A percentile compares a stretch with the other conserved stretches of the same genome.
phyloP scores from a whole-genome alignment of 2,329 filamentous ascomycete species.

The Cryphonectria japonica region DNA sequence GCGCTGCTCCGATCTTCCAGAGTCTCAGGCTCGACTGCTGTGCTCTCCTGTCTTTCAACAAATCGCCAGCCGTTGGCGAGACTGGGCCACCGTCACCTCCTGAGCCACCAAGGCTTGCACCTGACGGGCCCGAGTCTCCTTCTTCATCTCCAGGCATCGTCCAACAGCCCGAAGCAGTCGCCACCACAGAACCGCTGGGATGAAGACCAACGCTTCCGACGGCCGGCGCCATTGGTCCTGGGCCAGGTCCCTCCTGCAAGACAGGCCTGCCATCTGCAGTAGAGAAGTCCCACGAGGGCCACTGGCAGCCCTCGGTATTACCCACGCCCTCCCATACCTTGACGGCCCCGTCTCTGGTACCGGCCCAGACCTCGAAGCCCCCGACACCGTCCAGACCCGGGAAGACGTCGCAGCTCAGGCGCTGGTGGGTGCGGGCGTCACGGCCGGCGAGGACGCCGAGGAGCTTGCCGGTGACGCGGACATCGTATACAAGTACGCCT shows the following conservation, averaged over 20 bases:
- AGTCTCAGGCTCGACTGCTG: constrained; percentile 51
- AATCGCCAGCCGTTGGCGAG: not conserved
- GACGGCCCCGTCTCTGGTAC: constrained; percentile 57
- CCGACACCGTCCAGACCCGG: constrained; percentile 40
- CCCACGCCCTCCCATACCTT: constrained; percentile 64
- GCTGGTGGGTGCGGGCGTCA: constrained; percentile 56
- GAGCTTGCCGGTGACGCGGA: constrained; percentile 61
- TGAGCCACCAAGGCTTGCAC: not conserved
- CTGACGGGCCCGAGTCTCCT: constrained; percentile 11
- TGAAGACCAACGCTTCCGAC: constrained; percentile 57
- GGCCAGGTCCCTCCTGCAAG: constrained; percentile 31
- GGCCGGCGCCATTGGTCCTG: constrained; percentile 33
- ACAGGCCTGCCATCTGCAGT: constrained; percentile 38
- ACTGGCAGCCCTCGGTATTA: constrained; percentile 46
- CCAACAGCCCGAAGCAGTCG: constrained; percentile 62
- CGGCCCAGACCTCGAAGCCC: constrained; percentile 67
- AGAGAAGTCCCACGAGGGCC: constrained; percentile 55
- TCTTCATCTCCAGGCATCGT: constrained; percentile 35
- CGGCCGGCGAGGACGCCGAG: constrained; percentile 58
- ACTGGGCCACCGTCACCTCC: constrained; percentile 14
- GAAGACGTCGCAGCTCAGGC: constrained; percentile 60
- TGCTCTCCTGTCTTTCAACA: constrained; percentile 21
- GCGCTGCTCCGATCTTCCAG: constrained; percentile 43
- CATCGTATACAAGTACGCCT: constrained; percentile 64
- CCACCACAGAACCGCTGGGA: constrained; percentile 57